phyloP scores from a whole-genome alignment of 2,329 filamentous ascomycete genomes.

The Harringtonia aguacate region DNA sequence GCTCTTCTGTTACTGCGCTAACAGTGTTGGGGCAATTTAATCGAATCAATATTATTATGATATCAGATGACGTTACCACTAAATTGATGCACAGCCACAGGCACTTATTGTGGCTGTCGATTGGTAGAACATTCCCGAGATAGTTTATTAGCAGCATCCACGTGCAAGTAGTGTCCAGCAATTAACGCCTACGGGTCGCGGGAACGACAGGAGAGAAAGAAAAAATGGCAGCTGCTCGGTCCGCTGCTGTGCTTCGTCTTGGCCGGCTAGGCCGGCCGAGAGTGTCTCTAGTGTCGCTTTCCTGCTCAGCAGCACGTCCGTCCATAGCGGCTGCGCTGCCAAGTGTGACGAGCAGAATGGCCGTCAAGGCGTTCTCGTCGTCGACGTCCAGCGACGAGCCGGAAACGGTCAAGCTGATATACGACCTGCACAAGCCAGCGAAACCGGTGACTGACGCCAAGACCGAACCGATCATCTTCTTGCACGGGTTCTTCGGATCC shows the following conservation, averaged over 20 bases:
- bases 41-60: too few species aligned
- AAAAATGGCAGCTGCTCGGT: not conserved
- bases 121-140: too few species aligned
- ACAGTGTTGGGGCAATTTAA: too few species aligned
- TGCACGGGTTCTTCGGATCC: conserved; percentile 89
- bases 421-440: conserved; percentile 54
- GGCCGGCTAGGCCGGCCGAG: not conserved
- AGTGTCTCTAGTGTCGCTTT: not conserved
- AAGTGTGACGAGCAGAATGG: not conserved
- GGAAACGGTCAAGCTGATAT: conserved; percentile 36
- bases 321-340: not conserved
- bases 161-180: too few species aligned
- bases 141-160: too few species aligned
- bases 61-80: too few species aligned
- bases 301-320: too few species aligned
- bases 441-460: conserved; percentile 30
- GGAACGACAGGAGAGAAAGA: too few species aligned
- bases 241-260: not conserved
- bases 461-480: conserved; percentile 62
- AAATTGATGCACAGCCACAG: too few species aligned
- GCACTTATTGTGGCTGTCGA: too few species aligned
- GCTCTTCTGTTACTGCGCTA: too few species aligned
- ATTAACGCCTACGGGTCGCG: too few species aligned
- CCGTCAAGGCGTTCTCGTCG: not conserved
- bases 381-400: not conserved